Percentiles rank a stretch among this genome's conserved stretches.
Conservation (phyloP, 768 basidiomycete genomes). For the Tricholoma sp. region DNA sequence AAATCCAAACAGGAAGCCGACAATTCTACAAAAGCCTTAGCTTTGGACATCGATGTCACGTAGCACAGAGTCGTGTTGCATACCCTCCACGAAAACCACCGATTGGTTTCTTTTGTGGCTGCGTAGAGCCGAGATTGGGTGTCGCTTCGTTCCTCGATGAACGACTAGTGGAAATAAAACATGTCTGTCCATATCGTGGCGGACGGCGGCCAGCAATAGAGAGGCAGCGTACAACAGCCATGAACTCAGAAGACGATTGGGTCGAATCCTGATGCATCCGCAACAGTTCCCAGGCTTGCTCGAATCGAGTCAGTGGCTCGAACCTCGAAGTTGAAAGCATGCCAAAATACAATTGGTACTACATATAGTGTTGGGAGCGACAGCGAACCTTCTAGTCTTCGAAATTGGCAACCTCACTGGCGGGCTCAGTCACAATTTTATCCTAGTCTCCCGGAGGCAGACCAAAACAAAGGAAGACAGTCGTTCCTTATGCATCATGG, state of each 20-base stretch:
- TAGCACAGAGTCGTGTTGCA: slow-evolving; percentile 14
- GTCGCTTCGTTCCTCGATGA: slow-evolving; percentile 38
- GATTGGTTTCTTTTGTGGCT: slow-evolving; percentile 65
- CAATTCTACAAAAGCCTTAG: slow-evolving; percentile 42
- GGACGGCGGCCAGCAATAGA: slow-evolving; percentile 13
- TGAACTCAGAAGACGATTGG: slow-evolving; percentile 12
- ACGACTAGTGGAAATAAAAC: slow-evolving; percentile 41
- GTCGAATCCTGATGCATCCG: not conserved
- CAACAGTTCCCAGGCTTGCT: not conserved
- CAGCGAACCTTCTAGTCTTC: too few relatives aligned
- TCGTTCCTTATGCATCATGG: too few relatives aligned
- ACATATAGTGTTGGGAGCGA: too few relatives aligned
- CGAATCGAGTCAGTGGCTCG: too few relatives aligned
- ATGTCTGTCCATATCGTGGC: slow-evolving; percentile 14
- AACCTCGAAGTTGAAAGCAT: too few relatives aligned
- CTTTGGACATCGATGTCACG: slow-evolving; percentile 6
- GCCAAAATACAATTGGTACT: too few relatives aligned
- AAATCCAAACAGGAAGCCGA: slow-evolving; percentile 87
- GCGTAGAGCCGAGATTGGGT: slow-evolving; percentile 50
- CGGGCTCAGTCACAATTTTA: too few relatives aligned
- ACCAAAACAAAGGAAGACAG: too few relatives aligned
- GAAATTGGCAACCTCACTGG: too few relatives aligned
- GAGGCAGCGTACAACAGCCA: slow-evolving; percentile 31
- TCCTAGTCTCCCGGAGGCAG: too few relatives aligned
- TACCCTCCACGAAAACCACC: slow-evolving; percentile 69